Percentiles rank a stretch among this genome's conserved stretches.
phyloP scores from a whole-genome alignment of 2,329 filamentous ascomycete genomes.

The Hirsutella rhossiliensis region DNA sequence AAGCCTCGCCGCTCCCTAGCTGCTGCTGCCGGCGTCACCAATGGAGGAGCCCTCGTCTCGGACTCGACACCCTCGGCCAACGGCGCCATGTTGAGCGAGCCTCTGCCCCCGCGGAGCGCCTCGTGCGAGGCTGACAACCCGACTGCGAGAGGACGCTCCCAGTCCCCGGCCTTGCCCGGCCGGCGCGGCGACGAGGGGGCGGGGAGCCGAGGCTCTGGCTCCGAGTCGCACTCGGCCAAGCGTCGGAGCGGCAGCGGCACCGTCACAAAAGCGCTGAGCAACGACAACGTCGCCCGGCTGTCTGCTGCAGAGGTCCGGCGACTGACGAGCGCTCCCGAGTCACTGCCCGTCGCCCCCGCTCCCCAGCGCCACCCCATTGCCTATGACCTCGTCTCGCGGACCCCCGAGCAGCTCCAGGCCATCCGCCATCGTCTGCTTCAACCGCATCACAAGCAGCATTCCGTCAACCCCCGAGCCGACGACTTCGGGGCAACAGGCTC shows the following conservation, averaged over 20 bases:
- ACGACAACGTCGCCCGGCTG: slow-evolving; percentile 38
- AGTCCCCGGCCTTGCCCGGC: background rate
- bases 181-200: background rate
- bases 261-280: slow-evolving; percentile 18
- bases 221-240: slow-evolving; percentile 2
- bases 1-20: slow-evolving; percentile 4
- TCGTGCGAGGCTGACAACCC: background rate
- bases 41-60: background rate
- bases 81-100: background rate
- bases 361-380: slow-evolving; percentile 24
- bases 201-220: background rate
- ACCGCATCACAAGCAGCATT: slow-evolving; percentile 13
- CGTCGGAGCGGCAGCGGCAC: slow-evolving; percentile 17
- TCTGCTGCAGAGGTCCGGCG: slow-evolving; percentile 48
- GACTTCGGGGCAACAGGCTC: background rate
- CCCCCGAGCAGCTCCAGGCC: slow-evolving; percentile 16
- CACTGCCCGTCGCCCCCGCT: slow-evolving; percentile 39
- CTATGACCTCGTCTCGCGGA: slow-evolving; percentile 20
- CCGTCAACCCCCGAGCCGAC: slow-evolving; percentile 6
- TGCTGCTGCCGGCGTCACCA: slow-evolving; percentile 4
- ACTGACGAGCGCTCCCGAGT: slow-evolving; percentile 43
- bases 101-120: background rate
- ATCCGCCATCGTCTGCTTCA: slow-evolving; percentile 12
- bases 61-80: slow-evolving; percentile 1
- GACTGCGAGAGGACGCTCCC: background rate